Evolutionary conservation across 2,329 filamentous ascomycete genomes (phyloP).

Genomic region (Escovopsis sp.): DNA sequence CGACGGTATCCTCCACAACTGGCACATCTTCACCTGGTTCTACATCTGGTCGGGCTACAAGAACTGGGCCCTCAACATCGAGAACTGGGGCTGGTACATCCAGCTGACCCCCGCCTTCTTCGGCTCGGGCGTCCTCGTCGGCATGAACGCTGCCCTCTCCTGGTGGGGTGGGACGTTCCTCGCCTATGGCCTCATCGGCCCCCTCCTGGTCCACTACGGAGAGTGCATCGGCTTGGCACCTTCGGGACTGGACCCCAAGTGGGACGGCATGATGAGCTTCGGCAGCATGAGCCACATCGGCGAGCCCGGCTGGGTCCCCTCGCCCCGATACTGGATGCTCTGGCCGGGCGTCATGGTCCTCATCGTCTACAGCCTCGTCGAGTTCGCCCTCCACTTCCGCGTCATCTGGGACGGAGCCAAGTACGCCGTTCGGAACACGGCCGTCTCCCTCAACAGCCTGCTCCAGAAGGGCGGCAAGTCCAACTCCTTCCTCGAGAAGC

Average conservation of each 20-base stretch:
- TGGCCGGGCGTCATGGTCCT: conserved; percentile 31
- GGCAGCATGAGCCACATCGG: conserved; percentile 15
- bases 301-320: conserved; percentile 15
- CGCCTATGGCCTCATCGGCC: conserved; percentile 38
- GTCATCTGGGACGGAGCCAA: conserved; percentile 21
- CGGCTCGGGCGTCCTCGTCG: conserved; percentile 36
- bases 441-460: conserved; percentile 14
- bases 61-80: conserved; percentile 33
- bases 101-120: conserved; percentile 47
- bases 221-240: conserved; percentile 29
- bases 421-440: conserved; percentile 17
- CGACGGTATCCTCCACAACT: conserved; percentile 43
- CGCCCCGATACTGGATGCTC: conserved; percentile 27
- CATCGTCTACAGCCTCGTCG: conserved; percentile 23
- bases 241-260: conserved; percentile 12
- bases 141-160: conserved; percentile 39
- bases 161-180: conserved; percentile 40
- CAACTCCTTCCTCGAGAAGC: conserved; percentile 18
- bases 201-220: conserved; percentile 32
- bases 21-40: conserved; percentile 38
- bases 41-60: conserved; percentile 38
- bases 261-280: conserved; percentile 17
- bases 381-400: conserved; percentile 24
- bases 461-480: conserved; percentile 18
- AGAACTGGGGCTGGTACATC: conserved; percentile 47